Base-by-base conservation (phyloP, 2,329 filamentous ascomycete genomes). In the Hypoxylon sp. region DNA sequence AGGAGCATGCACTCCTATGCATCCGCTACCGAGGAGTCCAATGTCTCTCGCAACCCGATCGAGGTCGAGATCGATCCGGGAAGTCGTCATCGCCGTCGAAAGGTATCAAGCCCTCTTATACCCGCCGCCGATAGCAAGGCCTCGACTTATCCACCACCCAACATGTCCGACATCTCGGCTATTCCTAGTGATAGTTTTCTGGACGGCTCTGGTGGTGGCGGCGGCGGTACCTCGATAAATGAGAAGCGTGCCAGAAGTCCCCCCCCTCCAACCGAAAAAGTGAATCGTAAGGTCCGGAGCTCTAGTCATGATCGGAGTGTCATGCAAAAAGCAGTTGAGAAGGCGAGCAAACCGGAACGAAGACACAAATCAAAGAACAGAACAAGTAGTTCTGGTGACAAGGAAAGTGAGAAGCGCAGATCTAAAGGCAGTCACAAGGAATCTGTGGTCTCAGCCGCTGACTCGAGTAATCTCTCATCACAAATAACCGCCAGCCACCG, bases 101-200 rank as follows among this genome's bases (percentile, higher is more conserved):
- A 79, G 63, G 73, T 71, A 42, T 92, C 87, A 81, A 97, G 86
- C 70, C 95, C 81, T 79, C 87, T 87, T 76, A 91, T 88, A 68
- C 88, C 84, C 74, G 85, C 80, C 52, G 83, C 78, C 81, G 89
- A 81, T 81, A 86, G 77, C 85, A 91, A 81, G 75, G 80, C 80
- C 19, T 87, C 82, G 77, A 88, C 80, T 58, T 94, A 92, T 78
- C 82, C 90, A 53, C 86, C 88, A 35, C 85, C 88, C 11, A 89
- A 88, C 72, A 84, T 90, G 55, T 98, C 95, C 2, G 95, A 98
- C 76, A 93, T 98, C 54, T 98, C 95, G 84, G 80, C 92, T 85
- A 89, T 89, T 56, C 87, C 87, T 11, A 85, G 85, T 17, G 86
- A 90, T 75, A 89, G 87, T 75, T 89, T 90, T 67, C 80, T 90